Base-by-base conservation (phyloP, 495 filamentous ascomycete genomes). In the Neurospora discreta region DNA sequence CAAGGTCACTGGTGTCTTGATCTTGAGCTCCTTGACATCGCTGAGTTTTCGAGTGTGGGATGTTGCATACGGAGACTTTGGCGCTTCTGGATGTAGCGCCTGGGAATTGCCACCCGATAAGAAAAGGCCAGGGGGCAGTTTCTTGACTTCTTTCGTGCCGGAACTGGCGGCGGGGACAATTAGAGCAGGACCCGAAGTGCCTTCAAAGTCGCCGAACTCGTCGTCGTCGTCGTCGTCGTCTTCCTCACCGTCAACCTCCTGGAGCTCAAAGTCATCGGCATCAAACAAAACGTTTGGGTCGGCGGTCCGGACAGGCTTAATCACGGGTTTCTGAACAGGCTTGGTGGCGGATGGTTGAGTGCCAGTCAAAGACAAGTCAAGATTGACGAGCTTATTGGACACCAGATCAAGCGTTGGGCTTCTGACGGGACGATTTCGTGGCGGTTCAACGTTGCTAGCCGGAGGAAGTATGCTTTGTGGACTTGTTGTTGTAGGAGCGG, bases 171-270 rank as follows among this genome's bases (percentile, higher is more conserved):
- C 36, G 16, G 74, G 69, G 16, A 70, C 68, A 5, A 43, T 33
- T 30, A 40, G 44, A 9, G 74, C 68, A 3, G 71, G 44, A 11
- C 65, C 20, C 4, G 71, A 18, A 1, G 72, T 69, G 3, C 82
- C 78, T 72, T 85, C 84, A 69, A 86, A 86, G 67, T 86, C 84
- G 36, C 84, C 84, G 75, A 85, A 85, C n/a, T 85, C 84, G 42
- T 85, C 82, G 30, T 83, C 84, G 42, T 84, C 82, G 30, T 83
- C n/a, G n/a, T n/a, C 84, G 8, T 82, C 84, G 7, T 76, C 78
- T 10, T 69, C 77, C 0, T 78, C 77, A 38, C 39, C 68, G 16
- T 36, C 68, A 7, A 39, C 71, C 10, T 77, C 75, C 5, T 78
- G 77, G 4, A 77, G 78, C 44, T 83, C 82, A 60, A 84, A 85